These are phyloP conservation scores for Secale cereale DNA, from an alignment of 176 grass and related monocot genomes.

Conservation along the genomic window DNA sequence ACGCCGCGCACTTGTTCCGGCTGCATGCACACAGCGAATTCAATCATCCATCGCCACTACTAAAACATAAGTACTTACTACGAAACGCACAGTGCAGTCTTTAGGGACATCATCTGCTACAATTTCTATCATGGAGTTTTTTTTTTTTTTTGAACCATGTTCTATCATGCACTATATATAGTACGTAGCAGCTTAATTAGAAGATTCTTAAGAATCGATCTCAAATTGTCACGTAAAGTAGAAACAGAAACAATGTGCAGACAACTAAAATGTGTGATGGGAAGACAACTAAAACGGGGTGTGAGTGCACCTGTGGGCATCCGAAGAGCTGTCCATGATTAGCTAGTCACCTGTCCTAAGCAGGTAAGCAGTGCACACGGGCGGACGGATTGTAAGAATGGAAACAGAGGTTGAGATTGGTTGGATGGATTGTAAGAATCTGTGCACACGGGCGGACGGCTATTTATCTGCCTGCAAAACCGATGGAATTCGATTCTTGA, in stretches of 20 bases:
- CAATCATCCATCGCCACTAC: background rate
- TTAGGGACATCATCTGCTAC: no score
- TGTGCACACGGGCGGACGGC: background rate
- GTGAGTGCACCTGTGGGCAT: constrained; percentile 18
- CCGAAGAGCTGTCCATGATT: constrained; percentile 26
- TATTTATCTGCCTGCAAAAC: constrained; percentile 22
- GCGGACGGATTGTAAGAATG: no score
- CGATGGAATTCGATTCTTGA: background rate
- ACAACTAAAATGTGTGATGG: background rate
- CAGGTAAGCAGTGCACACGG: background rate
- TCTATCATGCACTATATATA: no score
- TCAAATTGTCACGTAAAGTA: background rate
- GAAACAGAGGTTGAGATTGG: background rate
- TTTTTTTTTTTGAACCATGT: no score
- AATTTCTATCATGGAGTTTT: no score
- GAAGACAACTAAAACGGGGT: no score
- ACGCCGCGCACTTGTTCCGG: constrained; percentile 70
- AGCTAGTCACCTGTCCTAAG: background rate
- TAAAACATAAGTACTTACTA: no score
- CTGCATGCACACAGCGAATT: constrained; percentile 13
- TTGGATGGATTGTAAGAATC: background rate
- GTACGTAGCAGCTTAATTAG: no score
- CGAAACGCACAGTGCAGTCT: no score
- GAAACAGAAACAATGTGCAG: background rate
- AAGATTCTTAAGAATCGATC: background rate